Evolutionary conservation across 495 filamentous ascomycete species (phyloP), one percentile per base, ranked within the genome.

Genomic region (Lichina pygmaea): DNA sequence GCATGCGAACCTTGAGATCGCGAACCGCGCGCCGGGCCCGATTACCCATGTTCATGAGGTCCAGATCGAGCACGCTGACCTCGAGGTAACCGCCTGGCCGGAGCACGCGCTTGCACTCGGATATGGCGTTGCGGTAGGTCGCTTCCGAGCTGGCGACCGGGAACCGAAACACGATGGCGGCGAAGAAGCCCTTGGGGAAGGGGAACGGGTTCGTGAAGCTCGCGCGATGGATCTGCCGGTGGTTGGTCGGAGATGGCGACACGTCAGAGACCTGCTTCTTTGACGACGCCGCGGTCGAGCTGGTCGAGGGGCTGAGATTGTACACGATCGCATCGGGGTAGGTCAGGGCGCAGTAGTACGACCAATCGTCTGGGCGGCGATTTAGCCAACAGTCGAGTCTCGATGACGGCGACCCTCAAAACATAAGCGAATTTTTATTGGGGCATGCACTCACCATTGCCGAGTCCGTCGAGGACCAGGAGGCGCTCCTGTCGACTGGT

Each of bases 281-380:
- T 13, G 58, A 52, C 17, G 58, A 55, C 8, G 56, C 56, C 15
- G 57, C 57, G 46, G 55, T 62, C 15, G 62, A 48, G 39, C 58
- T 60, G 33, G 58, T 57, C 55, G 64, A 67, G 7, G 71, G 69
- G 10, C 72, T 78, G 33, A 86, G 67, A 54, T 82, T 91, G 66
- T 92, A 93, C 48, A 97, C 76, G 15, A 75, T 78, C 0, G 81
- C 80, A 32, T 68, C 68, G 0, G 81, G 81, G 51, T 97, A 95
- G 3, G 85, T 91, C 55, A 93, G 68, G 11, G 89, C 83, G 43
- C 81, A 86, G 57, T 93, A 97, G 60, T 91, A 95, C 4, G 86
- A 93, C 91, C 91, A 99, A 57, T 99, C 91, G 52, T 89, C 75
- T 48, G 49, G 75, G 44, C 37, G 45, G 8, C 47, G 11, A 41